Base-by-base conservation (phyloP, 202 grass and related monocot genomes). In the Panicum hallii region DNA sequence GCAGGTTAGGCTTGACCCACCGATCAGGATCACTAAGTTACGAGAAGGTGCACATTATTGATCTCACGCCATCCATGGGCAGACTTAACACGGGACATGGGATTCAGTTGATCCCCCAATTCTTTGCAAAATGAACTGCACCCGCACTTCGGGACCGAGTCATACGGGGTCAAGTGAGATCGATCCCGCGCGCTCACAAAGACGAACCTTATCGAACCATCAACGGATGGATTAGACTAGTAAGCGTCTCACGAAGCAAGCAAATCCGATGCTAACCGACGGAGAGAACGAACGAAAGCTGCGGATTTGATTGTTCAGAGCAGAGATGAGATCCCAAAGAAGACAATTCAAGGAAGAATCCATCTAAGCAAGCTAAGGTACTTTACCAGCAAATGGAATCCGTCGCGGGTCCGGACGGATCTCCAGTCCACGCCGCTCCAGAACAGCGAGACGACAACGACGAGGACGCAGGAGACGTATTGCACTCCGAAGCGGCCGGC, bases 351-450 rank as follows among this genome's bases (percentile, higher is more conserved):
- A 11, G 11, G 22, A 57, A 40, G 48, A 58, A 75, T 28, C 49
- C 26, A 74, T 48, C 38, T 23, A 64, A 44, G 70, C 53, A 74
- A 74, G 84, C 32, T 47, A 22, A 22, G 77, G 38, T 22, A 30
- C 42, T 71, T 86, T 86, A 86, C 84, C 77, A 57, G 50, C 36
- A 43, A 86, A 86, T 74, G 68, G 32, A 80, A 74, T 30, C 60
- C 67, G 78, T 56, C 69, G 61, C 38, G 71, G 40, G 84, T n/a
- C 3, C 22, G 57, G 68, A 66, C 52, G 77, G 84, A 86, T 86
- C 84, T 86, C 77, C 74, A 49, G 63, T 53, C 46, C 63, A 60
- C 72, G 54, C 65, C 36, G 44, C 67, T 80, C 22, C 23, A 46
- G 49, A 22, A 72, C 57, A 65, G 47, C 14, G 36, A 38, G 7